A percentile compares a stretch with the other conserved stretches of the same genome.
These are phyloP conservation scores for Xylaria sp. DNA, from an alignment of 2,329 filamentous ascomycete genomes.

Conservation along the genomic window DNA sequence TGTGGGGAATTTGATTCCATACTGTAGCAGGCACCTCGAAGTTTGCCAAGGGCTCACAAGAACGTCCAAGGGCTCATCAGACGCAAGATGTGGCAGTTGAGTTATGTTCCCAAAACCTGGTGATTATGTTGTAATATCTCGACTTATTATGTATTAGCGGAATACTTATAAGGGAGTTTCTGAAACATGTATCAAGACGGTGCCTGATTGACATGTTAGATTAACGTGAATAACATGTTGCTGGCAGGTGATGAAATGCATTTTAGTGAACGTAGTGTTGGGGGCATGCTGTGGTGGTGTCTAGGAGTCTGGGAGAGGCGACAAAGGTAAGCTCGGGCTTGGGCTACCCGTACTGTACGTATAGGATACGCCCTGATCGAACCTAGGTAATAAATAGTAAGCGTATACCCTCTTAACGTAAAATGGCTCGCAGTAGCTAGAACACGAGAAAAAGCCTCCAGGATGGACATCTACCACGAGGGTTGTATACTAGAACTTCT, in stretches of 20 bases:
- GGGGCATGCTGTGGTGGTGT: no score
- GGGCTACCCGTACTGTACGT: not conserved
- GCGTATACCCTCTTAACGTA: not conserved
- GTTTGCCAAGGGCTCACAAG: no score
- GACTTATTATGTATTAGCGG: not conserved
- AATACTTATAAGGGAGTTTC: not conserved
- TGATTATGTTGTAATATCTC: not conserved
- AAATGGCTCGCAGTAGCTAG: not conserved
- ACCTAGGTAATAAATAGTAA: constrained; percentile 17
- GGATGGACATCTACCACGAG: not conserved
- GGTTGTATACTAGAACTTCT: not conserved
- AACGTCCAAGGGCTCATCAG: constrained; percentile 4
- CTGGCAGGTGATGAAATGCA: not conserved
- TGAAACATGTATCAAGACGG: constrained; percentile 13
- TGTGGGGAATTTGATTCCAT: no score
- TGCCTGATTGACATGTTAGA: constrained; percentile 13
- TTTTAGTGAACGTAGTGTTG: no score
- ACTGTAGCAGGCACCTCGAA: no score
- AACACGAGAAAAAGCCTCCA: not conserved
- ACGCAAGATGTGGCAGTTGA: constrained; percentile 11
- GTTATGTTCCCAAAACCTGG: not conserved
- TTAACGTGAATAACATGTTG: not conserved
- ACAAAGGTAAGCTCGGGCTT: not conserved
- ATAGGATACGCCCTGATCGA: no score
- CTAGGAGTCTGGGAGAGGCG: not conserved